Conservation (phyloP, 2,329 filamentous ascomycete species). For the Calonectria naviculata region DNA sequence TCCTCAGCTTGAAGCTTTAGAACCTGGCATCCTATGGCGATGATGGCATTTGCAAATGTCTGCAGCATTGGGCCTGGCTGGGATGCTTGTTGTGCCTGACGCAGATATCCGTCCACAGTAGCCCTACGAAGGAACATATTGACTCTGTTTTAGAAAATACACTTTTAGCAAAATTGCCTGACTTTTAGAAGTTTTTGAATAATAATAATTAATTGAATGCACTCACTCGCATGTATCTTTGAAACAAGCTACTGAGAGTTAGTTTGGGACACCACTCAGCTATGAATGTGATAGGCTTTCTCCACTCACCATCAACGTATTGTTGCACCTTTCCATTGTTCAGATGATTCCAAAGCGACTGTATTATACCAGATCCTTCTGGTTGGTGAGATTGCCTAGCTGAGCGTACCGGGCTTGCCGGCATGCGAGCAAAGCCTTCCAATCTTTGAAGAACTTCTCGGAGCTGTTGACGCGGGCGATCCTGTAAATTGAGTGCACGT, state of each 20-base stretch:
- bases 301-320: neutral
- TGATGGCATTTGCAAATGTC: neutral
- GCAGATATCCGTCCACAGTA: neutral
- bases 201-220: neutral
- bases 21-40: neutral
- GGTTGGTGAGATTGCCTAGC: neutral
- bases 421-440: neutral
- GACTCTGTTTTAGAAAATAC: neutral
- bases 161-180: too few species aligned
- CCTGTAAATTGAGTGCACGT: neutral
- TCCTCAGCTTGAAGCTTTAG: neutral
- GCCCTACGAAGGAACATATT: neutral
- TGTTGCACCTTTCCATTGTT: neutral
- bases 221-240: neutral
- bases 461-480: neutral
- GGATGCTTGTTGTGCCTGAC: neutral
- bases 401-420: neutral
- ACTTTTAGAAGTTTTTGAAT: accelerated
- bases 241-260: neutral
- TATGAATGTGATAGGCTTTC: neutral
- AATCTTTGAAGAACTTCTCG: neutral
- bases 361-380: neutral
- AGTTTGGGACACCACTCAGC: neutral
- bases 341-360: neutral
- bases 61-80: neutral